Evolutionary conservation across 257 asterid species (phyloP), one percentile per base, ranked within the genome.

Genomic region (Scutellaria galericulata): DNA sequence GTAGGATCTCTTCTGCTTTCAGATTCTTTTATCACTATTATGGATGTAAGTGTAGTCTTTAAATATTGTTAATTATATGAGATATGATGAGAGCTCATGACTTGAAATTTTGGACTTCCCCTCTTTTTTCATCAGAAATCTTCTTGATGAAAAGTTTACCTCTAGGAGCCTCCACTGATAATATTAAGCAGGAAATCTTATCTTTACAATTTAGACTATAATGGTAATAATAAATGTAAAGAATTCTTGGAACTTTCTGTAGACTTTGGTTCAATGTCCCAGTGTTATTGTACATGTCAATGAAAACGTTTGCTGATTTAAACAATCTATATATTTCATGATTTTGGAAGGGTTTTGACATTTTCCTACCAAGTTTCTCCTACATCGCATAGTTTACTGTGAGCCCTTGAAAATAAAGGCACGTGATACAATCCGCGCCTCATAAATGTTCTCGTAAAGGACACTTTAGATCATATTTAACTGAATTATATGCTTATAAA

Each of bases 1-100:
- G 93, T 95, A 78, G 97, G 88, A 67, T 87, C 86, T 64, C 92
- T 92, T 83, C 78, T 82, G 80, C 92, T 95, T 83, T 79, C 96
- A 62, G 99, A 95, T 85, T 81, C 99, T 63, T 81, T 62, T 59
- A 82, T 92, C 72, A 92, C 99, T 8, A 70, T 95, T 82, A 92
- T 95, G 88, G 98, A 95, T 87, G 99, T 95, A 88, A 81, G 90
- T 81, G n/a, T 52, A 66, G 54, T 63, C 42, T 53, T 57, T 22
- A 52, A 37, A 7, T 42, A 4, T 52, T 59, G 1, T 31, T 59
- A 31, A 57, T 72, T 8, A 37, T 57, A 41, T 45, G 14, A 44
- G 40, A 44, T 24, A 24, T 24, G 13, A 53, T 46, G 46, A 42
- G 22, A 61, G 53, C 14, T n/a, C 27, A 47, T 42, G 51, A 8